phyloP scores from a whole-genome alignment of 1,139 yeast species.

The Geotrichum klebahnii region DNA sequence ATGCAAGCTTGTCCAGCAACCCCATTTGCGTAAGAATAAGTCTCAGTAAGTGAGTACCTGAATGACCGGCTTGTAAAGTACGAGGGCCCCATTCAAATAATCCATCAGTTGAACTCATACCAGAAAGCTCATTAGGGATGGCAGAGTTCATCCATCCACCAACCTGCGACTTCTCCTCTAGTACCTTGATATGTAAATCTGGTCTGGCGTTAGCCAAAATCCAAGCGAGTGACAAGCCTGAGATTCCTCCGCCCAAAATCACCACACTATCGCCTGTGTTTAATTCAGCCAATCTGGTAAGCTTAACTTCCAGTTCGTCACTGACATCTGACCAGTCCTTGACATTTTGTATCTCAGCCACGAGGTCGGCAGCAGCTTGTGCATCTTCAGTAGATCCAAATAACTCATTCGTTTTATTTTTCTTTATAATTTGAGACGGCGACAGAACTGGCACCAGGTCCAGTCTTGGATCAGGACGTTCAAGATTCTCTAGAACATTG shows the following conservation, averaged over 20 bases:
- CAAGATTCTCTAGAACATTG: conserved; percentile 18
- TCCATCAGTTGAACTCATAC: conserved; percentile 22
- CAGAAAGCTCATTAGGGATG: conserved; percentile 13
- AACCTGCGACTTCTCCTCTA: conserved; percentile 51
- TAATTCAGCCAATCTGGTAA: conserved; percentile 33
- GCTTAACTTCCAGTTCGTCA: conserved; percentile 30
- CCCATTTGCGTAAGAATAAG: conserved; percentile 46
- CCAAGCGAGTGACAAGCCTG: conserved; percentile 78
- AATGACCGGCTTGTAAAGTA: conserved; percentile 41
- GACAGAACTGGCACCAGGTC: conserved; percentile 15
- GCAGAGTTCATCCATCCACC: conserved; percentile 80
- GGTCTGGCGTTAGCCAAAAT: conserved; percentile 60
- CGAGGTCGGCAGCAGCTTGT: conserved; percentile 11
- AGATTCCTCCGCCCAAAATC: conserved; percentile 79
- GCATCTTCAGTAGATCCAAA: conserved; percentile 15
- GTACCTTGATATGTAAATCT: conserved; percentile 59
- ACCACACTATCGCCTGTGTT: conserved; percentile 31
- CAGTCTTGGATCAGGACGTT: conserved; percentile 14
- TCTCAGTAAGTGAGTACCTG: conserved; percentile 36
- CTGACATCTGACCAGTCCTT: conserved; percentile 13
- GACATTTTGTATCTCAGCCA: conserved; percentile 10
- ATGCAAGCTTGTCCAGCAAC: conserved; percentile 43
- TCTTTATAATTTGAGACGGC: conserved; percentile 1
- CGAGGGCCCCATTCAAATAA: conserved; percentile 44
- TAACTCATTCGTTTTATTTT: background rate